Base-by-base conservation (phyloP, 2,329 filamentous ascomycete species). In the Incumbomyces delicatus region DNA sequence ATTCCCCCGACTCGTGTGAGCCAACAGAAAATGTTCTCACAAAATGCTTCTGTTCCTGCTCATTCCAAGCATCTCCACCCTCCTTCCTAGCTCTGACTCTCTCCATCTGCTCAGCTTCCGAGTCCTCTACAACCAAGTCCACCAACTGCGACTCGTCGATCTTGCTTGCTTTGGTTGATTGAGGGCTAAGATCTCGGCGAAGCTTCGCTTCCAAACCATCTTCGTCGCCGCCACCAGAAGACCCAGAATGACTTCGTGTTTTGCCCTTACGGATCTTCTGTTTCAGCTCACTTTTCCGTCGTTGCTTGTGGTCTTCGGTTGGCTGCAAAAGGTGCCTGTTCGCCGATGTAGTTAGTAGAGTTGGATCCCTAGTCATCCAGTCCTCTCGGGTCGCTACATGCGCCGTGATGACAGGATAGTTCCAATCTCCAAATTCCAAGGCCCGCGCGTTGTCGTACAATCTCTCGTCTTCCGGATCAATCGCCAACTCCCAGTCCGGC, bases 381-480 rank as follows among this genome's bases (percentile, higher is more conserved):
- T 83, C 75, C 49, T 89, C 83, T 47, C 80, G 75, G 27, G 82
- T 74, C 13, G 87, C 84, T 53, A 87, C 78, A 61, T 85, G 77
- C 16, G 80, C 89, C 30, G 89, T 90, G 55, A 96, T 89, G 22
- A 96, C 90, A 18, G 89, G 90, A 64, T 96, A 96, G 86, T 96
- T 95, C 87, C 89, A 96, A 61, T 96, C 90, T 14, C 70, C 70
- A 57, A 72, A 73, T 45, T 73, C 70, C 32, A 73, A 53, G 13
- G 64, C 63, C 41, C 69, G 64, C 18, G 70, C 70, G 47, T 67
- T 68, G 37, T 53, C 56, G 47, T 71, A 73, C 4, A 71, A 53
- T 34, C 61, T 59, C 50, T 73, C 70, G 50, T 73, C 70, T 31
- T 72, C 69, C 2, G 68, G 61, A 48, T 73, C 67, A 44, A 72